Percentiles rank a stretch among this genome's conserved stretches.
These are phyloP conservation scores for Mycena leptocephala DNA, from an alignment of 768 basidiomycete species.

Conservation along the genomic window DNA sequence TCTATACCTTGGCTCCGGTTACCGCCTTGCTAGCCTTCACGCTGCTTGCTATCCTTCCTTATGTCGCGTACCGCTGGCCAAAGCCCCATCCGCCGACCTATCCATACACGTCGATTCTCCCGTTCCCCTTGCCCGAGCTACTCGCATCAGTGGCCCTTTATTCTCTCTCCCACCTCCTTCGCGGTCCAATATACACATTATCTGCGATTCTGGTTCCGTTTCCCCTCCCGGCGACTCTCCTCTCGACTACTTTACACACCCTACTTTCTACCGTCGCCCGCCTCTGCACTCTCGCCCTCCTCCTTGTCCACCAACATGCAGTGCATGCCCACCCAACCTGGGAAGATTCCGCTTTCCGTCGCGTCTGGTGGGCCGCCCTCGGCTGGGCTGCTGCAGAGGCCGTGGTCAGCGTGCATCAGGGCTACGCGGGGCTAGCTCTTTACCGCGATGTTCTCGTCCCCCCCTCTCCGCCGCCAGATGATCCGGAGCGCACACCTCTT, in stretches of 20 bases:
- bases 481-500: constrained; percentile 36
- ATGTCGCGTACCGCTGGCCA: constrained; percentile 62
- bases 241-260: constrained; percentile 64
- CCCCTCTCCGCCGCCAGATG: constrained; percentile 53
- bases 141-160: constrained; percentile 75
- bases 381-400: constrained; percentile 85
- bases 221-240: constrained; percentile 50
- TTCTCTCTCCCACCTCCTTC: constrained; percentile 70
- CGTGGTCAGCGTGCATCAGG: constrained; percentile 75
- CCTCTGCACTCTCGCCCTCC: constrained; percentile 67
- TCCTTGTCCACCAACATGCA: constrained; percentile 65
- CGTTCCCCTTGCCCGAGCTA: constrained; percentile 78
- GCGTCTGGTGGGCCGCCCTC: constrained; percentile 85
- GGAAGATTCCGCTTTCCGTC: constrained; percentile 70
- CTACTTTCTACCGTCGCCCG: constrained; percentile 69
- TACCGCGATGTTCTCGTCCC: constrained; percentile 80
- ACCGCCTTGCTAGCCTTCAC: constrained; percentile 66
- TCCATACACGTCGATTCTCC: constrained; percentile 66
- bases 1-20: constrained; percentile 76
- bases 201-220: constrained; percentile 46
- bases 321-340: constrained; percentile 64
- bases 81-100: constrained; percentile 46
- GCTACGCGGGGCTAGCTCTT: constrained; percentile 76
- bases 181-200: constrained; percentile 62
- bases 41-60: constrained; percentile 67